Percentiles rank a stretch among this genome's conserved stretches.
phyloP scores from a whole-genome alignment of 1,284 basidiomycete species.

The Wolfiporia cocos region DNA sequence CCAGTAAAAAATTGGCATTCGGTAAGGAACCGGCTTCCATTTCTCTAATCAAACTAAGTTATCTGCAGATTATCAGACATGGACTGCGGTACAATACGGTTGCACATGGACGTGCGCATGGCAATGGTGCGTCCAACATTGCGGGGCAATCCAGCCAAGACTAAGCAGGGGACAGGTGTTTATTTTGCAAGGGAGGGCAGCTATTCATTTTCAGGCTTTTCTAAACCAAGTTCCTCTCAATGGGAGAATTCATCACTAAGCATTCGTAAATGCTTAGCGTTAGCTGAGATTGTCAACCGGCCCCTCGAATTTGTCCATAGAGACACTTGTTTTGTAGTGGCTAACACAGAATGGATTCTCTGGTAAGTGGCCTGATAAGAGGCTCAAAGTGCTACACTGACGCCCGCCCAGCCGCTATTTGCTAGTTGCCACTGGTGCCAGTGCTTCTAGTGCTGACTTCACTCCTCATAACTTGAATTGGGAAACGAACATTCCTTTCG shows the following conservation, averaged over 20 bases:
- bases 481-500: constrained; percentile 38
- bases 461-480: no score
- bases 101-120: constrained; percentile 47
- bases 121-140: constrained; percentile 37
- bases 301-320: constrained; percentile 41
- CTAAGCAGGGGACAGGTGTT: constrained; percentile 36
- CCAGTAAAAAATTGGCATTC: constrained; percentile 59
- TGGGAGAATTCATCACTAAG: constrained; percentile 44
- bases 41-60: not conserved
- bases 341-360: constrained; percentile 57
- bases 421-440: no score
- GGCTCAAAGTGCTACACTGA: not conserved
- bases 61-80: constrained; percentile 55
- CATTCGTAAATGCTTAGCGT: constrained; percentile 42
- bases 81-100: constrained; percentile 52
- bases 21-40: constrained; percentile 24
- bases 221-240: constrained; percentile 23
- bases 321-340: constrained; percentile 49
- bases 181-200: constrained; percentile 54
- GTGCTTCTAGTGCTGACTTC: no score
- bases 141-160: not conserved
- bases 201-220: constrained; percentile 40
- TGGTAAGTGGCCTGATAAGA: constrained; percentile 32
- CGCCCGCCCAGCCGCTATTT: constrained; percentile 46
- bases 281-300: constrained; percentile 58